phyloP scores from a whole-genome alignment of 177 flowering plant species.

The Vitis hybrid region DNA sequence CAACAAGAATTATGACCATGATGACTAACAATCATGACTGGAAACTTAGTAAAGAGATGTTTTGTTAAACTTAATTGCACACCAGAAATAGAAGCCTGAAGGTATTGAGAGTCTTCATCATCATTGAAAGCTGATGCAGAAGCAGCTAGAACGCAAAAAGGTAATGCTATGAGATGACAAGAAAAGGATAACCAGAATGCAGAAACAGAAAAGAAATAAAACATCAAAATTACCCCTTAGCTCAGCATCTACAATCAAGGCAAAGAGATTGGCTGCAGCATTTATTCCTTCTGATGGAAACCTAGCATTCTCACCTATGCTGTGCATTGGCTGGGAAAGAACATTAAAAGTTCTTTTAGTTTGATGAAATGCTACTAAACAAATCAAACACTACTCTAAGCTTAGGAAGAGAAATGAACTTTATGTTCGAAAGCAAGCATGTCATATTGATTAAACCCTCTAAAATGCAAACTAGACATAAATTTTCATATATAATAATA shows the following conservation, averaged over 20 bases:
- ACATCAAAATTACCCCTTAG: conserved; percentile 55
- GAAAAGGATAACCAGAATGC: not conserved
- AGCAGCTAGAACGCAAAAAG: conserved; percentile 56
- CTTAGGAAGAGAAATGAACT: no score
- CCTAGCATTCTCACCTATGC: conserved; percentile 25
- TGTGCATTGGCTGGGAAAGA: conserved; percentile 50
- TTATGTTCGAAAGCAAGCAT: no score
- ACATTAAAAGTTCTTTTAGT: conserved; percentile 3
- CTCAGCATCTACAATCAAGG: conserved; percentile 75
- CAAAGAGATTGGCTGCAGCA: conserved; percentile 72
- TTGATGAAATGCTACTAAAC: not conserved
- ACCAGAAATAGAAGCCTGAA: conserved; percentile 86
- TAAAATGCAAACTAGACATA: no score
- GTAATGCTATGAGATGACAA: conserved; percentile 2
- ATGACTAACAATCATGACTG: not conserved
- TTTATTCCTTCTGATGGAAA: conserved; percentile 69
- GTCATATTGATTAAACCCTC: no score
- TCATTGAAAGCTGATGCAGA: conserved; percentile 69
- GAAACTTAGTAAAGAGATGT: not conserved
- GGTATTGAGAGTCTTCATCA: conserved; percentile 51
- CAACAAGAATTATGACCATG: not conserved
- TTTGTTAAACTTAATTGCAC: conserved; percentile 12
- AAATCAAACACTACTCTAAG: no score
- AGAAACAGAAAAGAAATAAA: not conserved
- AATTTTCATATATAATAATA: no score